phyloP scores from a whole-genome alignment of 257 asterid species.

The Nicotiana attenuata region DNA sequence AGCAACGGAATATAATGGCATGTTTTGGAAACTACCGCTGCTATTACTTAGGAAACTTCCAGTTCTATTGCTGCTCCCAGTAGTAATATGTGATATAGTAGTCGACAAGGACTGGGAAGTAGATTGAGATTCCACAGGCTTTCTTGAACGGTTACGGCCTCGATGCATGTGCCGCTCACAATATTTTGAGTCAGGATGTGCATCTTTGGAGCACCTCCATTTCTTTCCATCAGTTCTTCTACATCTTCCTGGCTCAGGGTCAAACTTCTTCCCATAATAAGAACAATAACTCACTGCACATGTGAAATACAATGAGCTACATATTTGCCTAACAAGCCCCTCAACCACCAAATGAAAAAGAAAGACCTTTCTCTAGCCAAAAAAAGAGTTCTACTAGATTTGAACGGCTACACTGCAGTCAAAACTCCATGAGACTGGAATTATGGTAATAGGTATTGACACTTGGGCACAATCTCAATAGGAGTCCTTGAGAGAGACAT shows the following conservation, averaged over 20 bases:
- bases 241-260: conserved; percentile 99
- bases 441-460: neutral
- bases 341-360: neutral
- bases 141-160: conserved; percentile 99
- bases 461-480: neutral
- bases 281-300: conserved; percentile 81
- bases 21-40: conserved; percentile 49
- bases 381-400: neutral
- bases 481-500: neutral
- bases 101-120: conserved; percentile 71
- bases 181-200: conserved; percentile 95
- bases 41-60: conserved; percentile 51
- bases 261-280: conserved; percentile 88
- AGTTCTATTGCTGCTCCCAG: conserved; percentile 46
- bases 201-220: conserved; percentile 99
- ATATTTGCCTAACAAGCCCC: neutral
- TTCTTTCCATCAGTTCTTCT: conserved; percentile 98
- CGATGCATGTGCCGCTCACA: conserved; percentile 99
- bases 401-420: neutral
- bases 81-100: conserved; percentile 48
- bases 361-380: neutral
- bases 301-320: neutral
- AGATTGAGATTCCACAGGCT: conserved; percentile 99
- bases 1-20: conserved; percentile 54
- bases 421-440: neutral